A percentile compares a stretch with the other conserved stretches of the same genome.
Conservation (phyloP, 2,329 filamentous ascomycete species). For the Fusarium nelsonii region DNA sequence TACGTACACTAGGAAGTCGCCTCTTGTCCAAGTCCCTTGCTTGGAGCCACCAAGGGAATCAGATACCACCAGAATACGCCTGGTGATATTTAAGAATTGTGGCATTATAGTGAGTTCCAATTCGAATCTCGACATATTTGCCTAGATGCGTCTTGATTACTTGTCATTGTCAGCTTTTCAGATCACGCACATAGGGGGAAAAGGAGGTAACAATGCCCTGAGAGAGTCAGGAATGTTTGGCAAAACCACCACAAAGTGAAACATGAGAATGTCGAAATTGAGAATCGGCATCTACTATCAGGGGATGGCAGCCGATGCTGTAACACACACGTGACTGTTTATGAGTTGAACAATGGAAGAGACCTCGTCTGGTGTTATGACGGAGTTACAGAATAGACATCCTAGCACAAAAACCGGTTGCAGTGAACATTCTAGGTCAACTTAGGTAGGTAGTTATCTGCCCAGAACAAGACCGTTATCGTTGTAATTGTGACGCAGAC, state of each 20-base stretch:
- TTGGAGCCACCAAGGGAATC: background rate
- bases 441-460: background rate
- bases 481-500: conserved; percentile 20
- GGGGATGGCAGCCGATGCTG: background rate
- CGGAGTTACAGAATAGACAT: background rate
- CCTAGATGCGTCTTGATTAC: background rate
- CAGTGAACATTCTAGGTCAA: background rate
- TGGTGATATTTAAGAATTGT: background rate
- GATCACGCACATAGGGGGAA: background rate
- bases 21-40: background rate
- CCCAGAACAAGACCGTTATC: background rate
- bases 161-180: background rate
- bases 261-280: conserved; percentile 6
- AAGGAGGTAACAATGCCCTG: conserved; percentile 4
- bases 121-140: background rate
- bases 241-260: conserved; percentile 8
- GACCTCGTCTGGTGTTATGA: conserved; percentile 10
- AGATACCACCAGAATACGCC: background rate
- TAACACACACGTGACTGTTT: conserved; percentile 9
- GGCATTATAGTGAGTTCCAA: background rate
- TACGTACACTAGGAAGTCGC: conserved; percentile 10
- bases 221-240: conserved; percentile 19
- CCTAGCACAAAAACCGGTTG: background rate
- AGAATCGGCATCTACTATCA: background rate
- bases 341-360: conserved; percentile 8